phyloP scores from a whole-genome alignment of 2,329 filamentous ascomycete genomes.

The Trichoderma koningii region DNA sequence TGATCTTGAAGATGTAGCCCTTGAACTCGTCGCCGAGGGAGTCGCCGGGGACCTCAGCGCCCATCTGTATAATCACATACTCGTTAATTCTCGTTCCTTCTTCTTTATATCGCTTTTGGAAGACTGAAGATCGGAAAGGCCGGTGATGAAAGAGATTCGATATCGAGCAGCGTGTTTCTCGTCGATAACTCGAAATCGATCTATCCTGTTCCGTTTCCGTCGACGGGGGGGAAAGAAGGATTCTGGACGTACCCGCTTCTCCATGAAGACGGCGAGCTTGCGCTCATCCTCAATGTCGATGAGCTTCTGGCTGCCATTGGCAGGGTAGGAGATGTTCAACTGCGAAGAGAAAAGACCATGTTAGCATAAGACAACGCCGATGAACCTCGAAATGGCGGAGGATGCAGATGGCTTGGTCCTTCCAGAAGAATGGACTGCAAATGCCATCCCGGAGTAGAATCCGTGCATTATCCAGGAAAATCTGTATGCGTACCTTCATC shows the following conservation, averaged over 20 bases:
- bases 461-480: not conserved
- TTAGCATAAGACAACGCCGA: slow-evolving; percentile 40
- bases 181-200: slow-evolving; percentile 24
- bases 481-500: slow-evolving; percentile 47
- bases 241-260: slow-evolving; percentile 75
- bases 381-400: not conserved
- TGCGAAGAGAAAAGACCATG: slow-evolving; percentile 34
- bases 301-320: slow-evolving; percentile 99
- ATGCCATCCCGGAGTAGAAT: not conserved
- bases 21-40: slow-evolving; percentile 99
- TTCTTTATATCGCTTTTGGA: slow-evolving; percentile 6
- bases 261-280: slow-evolving; percentile 98
- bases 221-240: slow-evolving; percentile 13
- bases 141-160: not conserved
- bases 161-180: slow-evolving; percentile 10
- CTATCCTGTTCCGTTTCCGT: slow-evolving; percentile 22
- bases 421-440: not conserved
- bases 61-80: slow-evolving; percentile 61
- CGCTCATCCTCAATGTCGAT: slow-evolving; percentile 99
- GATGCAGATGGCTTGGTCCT: too few relatives aligned
- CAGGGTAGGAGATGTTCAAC: slow-evolving; percentile 80
- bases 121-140: not conserved
- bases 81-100: not conserved
- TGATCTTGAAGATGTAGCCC: slow-evolving; percentile 99
- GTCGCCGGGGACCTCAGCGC: slow-evolving; percentile 89